Base-by-base conservation (phyloP, 164 flowering plant species). In the Annona squamosa region DNA sequence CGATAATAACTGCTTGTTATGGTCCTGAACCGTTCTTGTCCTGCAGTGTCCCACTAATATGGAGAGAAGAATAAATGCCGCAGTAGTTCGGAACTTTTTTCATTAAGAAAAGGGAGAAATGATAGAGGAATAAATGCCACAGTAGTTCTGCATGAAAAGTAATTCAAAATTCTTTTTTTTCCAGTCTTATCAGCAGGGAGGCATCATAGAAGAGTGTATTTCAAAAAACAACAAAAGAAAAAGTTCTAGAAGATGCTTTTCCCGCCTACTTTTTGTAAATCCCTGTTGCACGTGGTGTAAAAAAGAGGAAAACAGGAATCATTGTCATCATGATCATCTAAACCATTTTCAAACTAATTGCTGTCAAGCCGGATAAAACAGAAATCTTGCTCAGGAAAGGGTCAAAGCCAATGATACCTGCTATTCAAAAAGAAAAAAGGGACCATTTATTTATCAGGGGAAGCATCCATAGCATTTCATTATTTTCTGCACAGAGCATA, bases 1-100 rank as follows among this genome's bases (percentile, higher is more conserved):
- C 93, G 83, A 76, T 89, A 89, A 73, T 86, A 89, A 73, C 93
- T 89, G 87, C 93, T 89, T 19, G 93, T 89, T 78, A 89, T 89
- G 45, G 93, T 89, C 83, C 91, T 79, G 76, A 87, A 89, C 19
- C 93, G 90, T 76, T 89, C 93, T 77, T 89, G 93, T 72, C 93
- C 93, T 69, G 93, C 93, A 73, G 93, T 89, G 76, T 89, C 93
- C 93, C 93, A 89, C 93, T 88, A 74, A 68, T 43, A 68, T 46
- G 48, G 18, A 56, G 43, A 56, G 73, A 67, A 47, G 65, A 62
- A 63, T 0, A 71, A 3, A 59, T 12, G 13, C 19, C 17, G 18
- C 5, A 44, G 43, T 63, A 43, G 10, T 6, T 5, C 17, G 37
- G 68, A 18, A 44, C 37, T 61, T 7, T 3, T 63, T n/a, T 42